Conservation (phyloP, 192 early-diverging fungal species). For the Paraglomus occultum region DNA sequence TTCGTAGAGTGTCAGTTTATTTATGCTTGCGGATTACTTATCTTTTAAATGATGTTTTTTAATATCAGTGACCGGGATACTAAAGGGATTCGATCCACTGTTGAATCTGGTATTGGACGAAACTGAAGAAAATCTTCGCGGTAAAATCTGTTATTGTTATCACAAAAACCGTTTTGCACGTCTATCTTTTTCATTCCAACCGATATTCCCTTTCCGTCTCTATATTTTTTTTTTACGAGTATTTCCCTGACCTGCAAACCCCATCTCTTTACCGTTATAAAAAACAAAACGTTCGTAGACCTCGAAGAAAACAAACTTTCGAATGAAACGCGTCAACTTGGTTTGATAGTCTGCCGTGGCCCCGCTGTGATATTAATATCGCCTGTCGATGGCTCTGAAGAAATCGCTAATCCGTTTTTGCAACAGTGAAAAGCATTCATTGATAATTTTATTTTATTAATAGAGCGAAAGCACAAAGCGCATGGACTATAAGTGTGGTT, state of each 20-base stretch:
- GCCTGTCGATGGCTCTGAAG: conserved; percentile 84
- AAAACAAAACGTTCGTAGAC: conserved; percentile 38
- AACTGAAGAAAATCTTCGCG: conserved; percentile 76
- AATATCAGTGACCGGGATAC: conserved; percentile 79
- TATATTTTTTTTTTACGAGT: neutral
- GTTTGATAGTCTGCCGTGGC: conserved; percentile 87
- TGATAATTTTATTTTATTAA: too few species aligned
- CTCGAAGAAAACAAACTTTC: conserved; percentile 43
- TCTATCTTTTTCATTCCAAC: neutral
- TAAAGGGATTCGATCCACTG: conserved; percentile 93
- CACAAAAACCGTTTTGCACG: neutral
- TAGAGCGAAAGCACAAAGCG: too few species aligned
- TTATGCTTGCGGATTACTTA: neutral
- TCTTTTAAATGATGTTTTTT: conserved; percentile 1
- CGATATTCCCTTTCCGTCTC: neutral
- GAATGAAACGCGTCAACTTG: conserved; percentile 66
- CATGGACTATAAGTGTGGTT: too few species aligned
- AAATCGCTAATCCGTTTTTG: conserved; percentile 90
- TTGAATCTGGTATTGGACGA: conserved; percentile 95
- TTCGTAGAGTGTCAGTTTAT: neutral
- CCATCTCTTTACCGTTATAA: conserved; percentile 29
- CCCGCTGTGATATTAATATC: conserved; percentile 88
- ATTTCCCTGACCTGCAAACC: neutral
- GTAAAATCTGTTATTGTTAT: conserved; percentile 39
- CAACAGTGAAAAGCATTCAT: too few species aligned